phyloP scores from a whole-genome alignment of 768 basidiomycete species.

The Tricholoma hemisulphureum region DNA sequence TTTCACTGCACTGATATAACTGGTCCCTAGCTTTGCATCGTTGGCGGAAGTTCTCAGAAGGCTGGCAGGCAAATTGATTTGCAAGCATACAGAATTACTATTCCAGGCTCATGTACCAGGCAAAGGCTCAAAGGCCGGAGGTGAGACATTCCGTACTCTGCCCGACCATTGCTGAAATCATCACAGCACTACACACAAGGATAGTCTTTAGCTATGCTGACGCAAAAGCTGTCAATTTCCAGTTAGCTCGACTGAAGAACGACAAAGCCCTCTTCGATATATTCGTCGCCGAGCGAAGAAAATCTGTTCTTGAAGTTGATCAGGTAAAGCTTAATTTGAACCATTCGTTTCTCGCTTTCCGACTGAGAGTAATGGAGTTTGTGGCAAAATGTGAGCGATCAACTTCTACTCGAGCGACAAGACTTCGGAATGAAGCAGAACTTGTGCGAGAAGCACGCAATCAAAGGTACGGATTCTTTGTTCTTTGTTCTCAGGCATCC shows the following conservation, averaged over 20 bases:
- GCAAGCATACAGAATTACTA: not conserved
- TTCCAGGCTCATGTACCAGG: not conserved
- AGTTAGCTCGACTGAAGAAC: not conserved
- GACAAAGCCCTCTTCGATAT: conserved; percentile 4
- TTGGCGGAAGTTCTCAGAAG: not conserved
- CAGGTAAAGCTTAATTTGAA: not conserved
- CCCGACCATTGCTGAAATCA: not conserved
- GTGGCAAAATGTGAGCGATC: not conserved
- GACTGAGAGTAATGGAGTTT: not conserved
- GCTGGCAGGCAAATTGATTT: conserved; percentile 1
- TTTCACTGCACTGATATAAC: not conserved
- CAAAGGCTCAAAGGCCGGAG: not conserved
- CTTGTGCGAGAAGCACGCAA: conserved; percentile 11
- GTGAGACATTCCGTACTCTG: not conserved
- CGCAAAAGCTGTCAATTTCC: conserved; percentile 2
- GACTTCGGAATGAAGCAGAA: conserved; percentile 6
- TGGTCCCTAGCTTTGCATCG: not conserved
- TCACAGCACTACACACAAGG: not conserved
- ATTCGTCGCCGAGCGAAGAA: not conserved
- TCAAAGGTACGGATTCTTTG: conserved; percentile 8
- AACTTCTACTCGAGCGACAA: not conserved
- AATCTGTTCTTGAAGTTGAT: not conserved
- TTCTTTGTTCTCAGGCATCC: not conserved
- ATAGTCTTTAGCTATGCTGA: not conserved
- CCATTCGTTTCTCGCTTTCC: not conserved